Evolutionary conservation across 1,139 yeast species (phyloP).

Genomic region (Pichiaceae sp.): DNA sequence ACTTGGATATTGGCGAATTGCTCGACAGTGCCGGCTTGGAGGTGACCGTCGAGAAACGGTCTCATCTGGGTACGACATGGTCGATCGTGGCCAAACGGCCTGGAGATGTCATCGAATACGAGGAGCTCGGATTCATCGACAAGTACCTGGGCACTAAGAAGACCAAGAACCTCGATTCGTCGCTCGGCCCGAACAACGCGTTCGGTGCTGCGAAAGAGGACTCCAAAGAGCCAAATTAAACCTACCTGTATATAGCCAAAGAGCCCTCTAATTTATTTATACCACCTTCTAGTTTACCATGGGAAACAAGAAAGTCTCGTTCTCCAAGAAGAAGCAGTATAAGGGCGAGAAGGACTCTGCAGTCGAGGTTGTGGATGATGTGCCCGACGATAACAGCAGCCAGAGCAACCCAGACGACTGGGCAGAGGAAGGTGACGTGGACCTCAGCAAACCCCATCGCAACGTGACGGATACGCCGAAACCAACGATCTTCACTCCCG

Average conservation of each 20-base stretch:
- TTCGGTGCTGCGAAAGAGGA: background rate
- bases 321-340: slow-evolving; percentile 19
- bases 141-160: slow-evolving; percentile 28
- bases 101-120: slow-evolving; percentile 46
- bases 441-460: background rate
- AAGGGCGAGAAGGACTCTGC: slow-evolving; percentile 10
- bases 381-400: background rate
- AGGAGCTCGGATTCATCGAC: slow-evolving; percentile 38
- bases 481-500: slow-evolving; percentile 1
- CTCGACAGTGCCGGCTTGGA: slow-evolving; percentile 80
- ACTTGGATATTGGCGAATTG: slow-evolving; percentile 81
- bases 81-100: slow-evolving; percentile 66
- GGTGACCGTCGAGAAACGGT: slow-evolving; percentile 68
- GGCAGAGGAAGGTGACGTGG: background rate
- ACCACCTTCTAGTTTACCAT: background rate
- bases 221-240: background rate
- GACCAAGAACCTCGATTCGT: slow-evolving; percentile 2
- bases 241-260: too few species aligned
- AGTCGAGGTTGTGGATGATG: background rate
- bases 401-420: background rate
- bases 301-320: slow-evolving; percentile 8
- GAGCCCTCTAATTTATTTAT: too few species aligned
- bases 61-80: slow-evolving; percentile 95
- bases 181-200: slow-evolving; percentile 2
- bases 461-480: slow-evolving; percentile 2